Conservation (phyloP, 2,329 filamentous ascomycete genomes). For the Hypoxylon rubiginosum region DNA sequence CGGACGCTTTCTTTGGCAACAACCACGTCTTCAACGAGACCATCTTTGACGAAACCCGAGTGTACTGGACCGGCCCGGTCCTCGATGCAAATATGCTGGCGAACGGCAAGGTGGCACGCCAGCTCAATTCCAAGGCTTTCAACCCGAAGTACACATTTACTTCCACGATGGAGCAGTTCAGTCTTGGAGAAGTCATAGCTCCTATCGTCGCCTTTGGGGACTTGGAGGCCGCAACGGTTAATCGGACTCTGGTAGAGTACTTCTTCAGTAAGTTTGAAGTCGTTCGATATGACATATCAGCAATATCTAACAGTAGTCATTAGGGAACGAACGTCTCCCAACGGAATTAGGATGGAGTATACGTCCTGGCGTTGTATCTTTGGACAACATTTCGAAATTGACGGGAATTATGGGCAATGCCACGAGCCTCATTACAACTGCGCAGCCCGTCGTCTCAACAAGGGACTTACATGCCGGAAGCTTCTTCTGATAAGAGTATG, state of each 20-base stretch:
- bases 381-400: conserved; percentile 10
- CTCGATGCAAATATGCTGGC: conserved; percentile 60
- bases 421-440: conserved; percentile 15
- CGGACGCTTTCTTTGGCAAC: conserved; percentile 64
- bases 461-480: conserved; percentile 21
- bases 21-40: conserved; percentile 66
- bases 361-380: conserved; percentile 2
- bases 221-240: conserved; percentile 55
- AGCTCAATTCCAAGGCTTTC: conserved; percentile 30
- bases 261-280: background rate
- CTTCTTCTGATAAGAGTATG: background rate
- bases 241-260: conserved; percentile 53
- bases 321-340: conserved; percentile 60
- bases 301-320: background rate
- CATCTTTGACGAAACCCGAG: conserved; percentile 61
- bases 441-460: background rate
- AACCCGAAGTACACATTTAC: conserved; percentile 64
- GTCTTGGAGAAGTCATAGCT: conserved; percentile 64
- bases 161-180: conserved; percentile 58
- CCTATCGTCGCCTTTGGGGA: conserved; percentile 66
- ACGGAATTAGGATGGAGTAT: conserved; percentile 57
- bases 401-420: conserved; percentile 19
- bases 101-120: conserved; percentile 44
- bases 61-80: conserved; percentile 61
- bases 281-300: background rate